Evolutionary conservation across 2,329 filamentous ascomycete genomes (phyloP).

Genomic region (Trichophyton schoenleinii): DNA sequence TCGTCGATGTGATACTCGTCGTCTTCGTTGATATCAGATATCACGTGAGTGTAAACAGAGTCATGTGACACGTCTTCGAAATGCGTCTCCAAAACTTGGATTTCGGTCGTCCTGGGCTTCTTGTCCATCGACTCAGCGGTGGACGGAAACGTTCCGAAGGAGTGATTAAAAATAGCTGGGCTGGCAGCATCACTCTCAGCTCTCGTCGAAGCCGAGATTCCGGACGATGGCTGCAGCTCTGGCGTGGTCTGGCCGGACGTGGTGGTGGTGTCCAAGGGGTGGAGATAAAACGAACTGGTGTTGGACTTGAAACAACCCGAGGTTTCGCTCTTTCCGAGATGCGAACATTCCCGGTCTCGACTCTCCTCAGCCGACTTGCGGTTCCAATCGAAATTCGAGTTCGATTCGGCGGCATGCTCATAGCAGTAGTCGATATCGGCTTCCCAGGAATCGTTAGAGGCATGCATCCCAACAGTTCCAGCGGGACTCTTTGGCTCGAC

Average conservation of each 20-base stretch:
- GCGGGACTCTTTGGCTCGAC: background rate
- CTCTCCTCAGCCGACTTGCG: slow-evolving; percentile 24
- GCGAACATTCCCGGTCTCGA: background rate
- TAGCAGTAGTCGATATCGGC: slow-evolving; percentile 53
- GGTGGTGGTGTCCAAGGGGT: background rate
- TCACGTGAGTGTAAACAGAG: slow-evolving; percentile 30
- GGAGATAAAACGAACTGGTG: background rate
- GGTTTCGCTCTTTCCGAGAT: background rate
- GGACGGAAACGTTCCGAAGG: slow-evolving; percentile 6
- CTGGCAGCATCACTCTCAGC: background rate
- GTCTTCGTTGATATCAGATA: slow-evolving; percentile 33
- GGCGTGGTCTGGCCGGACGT: background rate
- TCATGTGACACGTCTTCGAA: slow-evolving; percentile 24
- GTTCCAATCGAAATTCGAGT: slow-evolving; percentile 49
- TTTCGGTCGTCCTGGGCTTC: slow-evolving; percentile 19
- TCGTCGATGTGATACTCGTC: slow-evolving; percentile 32
- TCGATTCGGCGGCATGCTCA: slow-evolving; percentile 47
- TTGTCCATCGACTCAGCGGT: slow-evolving; percentile 2
- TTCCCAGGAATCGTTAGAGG: slow-evolving; percentile 39
- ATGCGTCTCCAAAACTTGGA: slow-evolving; percentile 21
- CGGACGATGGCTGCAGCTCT: background rate
- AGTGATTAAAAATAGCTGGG: slow-evolving; percentile 2
- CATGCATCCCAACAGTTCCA: background rate
- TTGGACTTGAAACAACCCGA: background rate
- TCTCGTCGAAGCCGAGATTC: background rate